Conservation (phyloP, 768 basidiomycete species). For the Lentinula detonsa region DNA sequence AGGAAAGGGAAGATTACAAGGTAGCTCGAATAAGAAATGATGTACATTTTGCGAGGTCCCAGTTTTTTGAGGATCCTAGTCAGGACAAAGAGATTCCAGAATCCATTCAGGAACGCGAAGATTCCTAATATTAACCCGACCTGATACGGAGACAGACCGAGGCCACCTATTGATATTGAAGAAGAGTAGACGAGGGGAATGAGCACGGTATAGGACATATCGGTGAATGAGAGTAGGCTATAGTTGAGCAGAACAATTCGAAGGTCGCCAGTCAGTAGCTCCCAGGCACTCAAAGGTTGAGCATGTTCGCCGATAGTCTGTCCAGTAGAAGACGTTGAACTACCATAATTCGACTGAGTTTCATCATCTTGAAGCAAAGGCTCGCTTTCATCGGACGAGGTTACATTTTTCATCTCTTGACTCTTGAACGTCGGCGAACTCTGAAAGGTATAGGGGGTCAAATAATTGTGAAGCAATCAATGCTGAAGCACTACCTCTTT, state of each 20-base stretch:
- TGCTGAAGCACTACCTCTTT: slow-evolving; percentile 18
- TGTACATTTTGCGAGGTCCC: slow-evolving; percentile 49
- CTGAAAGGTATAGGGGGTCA: neutral
- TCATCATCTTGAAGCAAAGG: neutral
- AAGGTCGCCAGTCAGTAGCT: slow-evolving; percentile 19
- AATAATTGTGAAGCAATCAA: neutral
- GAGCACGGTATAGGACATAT: slow-evolving; percentile 22
- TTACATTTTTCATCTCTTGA: neutral
- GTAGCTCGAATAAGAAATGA: slow-evolving; percentile 23
- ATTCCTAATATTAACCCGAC: slow-evolving; percentile 45
- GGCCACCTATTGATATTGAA: slow-evolving; percentile 43
- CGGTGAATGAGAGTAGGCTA: slow-evolving; percentile 21
- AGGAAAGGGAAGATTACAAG: slow-evolving; percentile 15
- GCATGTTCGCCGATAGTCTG: neutral
- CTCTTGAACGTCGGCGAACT: neutral
- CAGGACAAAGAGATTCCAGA: slow-evolving; percentile 49
- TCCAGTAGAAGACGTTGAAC: neutral
- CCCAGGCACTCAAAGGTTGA: slow-evolving; percentile 11
- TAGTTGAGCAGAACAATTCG: slow-evolving; percentile 20
- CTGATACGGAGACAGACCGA: slow-evolving; percentile 40
- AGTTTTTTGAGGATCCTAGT: slow-evolving; percentile 43
- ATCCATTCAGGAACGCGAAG: slow-evolving; percentile 46
- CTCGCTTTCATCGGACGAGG: neutral
- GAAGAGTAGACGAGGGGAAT: slow-evolving; percentile 31
- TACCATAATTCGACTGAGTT: neutral